These are phyloP conservation scores for Apiotrichum sp. DNA, from an alignment of 1,284 basidiomycete species.

Conservation along the genomic window DNA sequence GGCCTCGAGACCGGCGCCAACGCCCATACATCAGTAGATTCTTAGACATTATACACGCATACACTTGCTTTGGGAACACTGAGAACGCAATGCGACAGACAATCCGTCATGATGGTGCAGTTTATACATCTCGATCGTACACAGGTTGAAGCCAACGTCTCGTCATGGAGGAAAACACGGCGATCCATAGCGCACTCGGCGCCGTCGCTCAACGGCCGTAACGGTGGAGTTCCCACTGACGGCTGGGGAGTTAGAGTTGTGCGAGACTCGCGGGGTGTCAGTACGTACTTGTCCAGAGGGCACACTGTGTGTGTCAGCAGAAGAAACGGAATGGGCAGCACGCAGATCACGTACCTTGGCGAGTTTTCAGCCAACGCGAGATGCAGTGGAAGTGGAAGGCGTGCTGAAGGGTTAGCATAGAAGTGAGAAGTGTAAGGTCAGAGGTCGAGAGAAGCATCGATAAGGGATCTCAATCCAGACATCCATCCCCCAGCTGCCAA, in stretches of 20 bases:
- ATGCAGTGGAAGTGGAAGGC: slow-evolving; percentile 99
- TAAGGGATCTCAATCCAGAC: too few relatives aligned
- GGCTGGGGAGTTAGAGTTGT: slow-evolving; percentile 40
- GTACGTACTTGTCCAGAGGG: slow-evolving; percentile 80
- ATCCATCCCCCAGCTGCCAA: too few relatives aligned
- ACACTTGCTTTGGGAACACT: too few relatives aligned
- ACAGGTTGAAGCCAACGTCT: neutral
- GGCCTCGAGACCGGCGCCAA: too few relatives aligned
- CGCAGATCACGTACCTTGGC: slow-evolving; percentile 55
- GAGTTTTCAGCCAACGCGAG: slow-evolving; percentile 98
- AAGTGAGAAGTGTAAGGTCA: too few relatives aligned
- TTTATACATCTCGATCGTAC: slow-evolving; percentile 6
- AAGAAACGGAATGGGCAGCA: neutral
- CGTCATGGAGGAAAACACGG: neutral
- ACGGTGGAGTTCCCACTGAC: slow-evolving; percentile 48
- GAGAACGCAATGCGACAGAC: too few relatives aligned
- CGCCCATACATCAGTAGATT: too few relatives aligned
- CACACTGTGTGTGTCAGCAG: slow-evolving; percentile 58
- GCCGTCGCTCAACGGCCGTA: slow-evolving; percentile 31
- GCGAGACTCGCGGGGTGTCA: neutral
- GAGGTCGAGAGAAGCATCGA: too few relatives aligned
- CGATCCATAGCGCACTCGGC: too few relatives aligned
- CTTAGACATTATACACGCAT: too few relatives aligned
- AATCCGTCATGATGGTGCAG: neutral
- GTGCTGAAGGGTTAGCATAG: slow-evolving; percentile 56